These are phyloP conservation scores for Rhodofomes roseus DNA, from an alignment of 1,284 basidiomycete genomes.

Conservation along the genomic window DNA sequence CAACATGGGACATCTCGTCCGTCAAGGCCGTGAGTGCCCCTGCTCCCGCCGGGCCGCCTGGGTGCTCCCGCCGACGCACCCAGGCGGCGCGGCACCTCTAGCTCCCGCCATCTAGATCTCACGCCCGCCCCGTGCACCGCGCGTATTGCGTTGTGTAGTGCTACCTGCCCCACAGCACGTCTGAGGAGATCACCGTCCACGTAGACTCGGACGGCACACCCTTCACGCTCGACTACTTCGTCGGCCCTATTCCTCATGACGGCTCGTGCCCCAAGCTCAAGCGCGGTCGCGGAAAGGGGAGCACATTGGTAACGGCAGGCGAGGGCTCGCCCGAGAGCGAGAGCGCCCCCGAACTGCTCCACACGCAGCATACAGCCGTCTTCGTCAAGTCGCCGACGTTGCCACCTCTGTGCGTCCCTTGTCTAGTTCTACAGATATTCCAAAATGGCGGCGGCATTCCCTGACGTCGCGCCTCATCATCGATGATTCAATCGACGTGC, in stretches of 20 bases:
- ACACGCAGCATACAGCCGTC: conserved; percentile 52
- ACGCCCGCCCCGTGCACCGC: conserved; percentile 2
- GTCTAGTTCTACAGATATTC: not conserved
- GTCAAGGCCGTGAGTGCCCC: conserved; percentile 62
- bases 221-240: conserved; percentile 67
- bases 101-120: not conserved
- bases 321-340: conserved; percentile 17
- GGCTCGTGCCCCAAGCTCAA: conserved; percentile 52
- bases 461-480: not conserved
- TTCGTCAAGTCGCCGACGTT: conserved; percentile 40
- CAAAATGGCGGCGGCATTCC: not conserved
- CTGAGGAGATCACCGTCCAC: conserved; percentile 61
- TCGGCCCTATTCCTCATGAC: conserved; percentile 59
- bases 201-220: conserved; percentile 41
- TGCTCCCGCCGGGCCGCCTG: not conserved
- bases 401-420: conserved; percentile 53
- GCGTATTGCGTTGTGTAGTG: conserved; percentile 40
- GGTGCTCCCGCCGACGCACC: conserved; percentile 1
- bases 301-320: conserved; percentile 14
- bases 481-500: not conserved
- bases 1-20: conserved; percentile 62
- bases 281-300: conserved; percentile 20
- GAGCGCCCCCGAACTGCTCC: conserved; percentile 20
- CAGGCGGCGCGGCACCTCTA: not conserved
- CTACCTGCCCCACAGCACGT: conserved; percentile 47